phyloP scores from a whole-genome alignment of 225 moss, liverwort and hornwort genomes.

The Pleurozium schreberi region DNA sequence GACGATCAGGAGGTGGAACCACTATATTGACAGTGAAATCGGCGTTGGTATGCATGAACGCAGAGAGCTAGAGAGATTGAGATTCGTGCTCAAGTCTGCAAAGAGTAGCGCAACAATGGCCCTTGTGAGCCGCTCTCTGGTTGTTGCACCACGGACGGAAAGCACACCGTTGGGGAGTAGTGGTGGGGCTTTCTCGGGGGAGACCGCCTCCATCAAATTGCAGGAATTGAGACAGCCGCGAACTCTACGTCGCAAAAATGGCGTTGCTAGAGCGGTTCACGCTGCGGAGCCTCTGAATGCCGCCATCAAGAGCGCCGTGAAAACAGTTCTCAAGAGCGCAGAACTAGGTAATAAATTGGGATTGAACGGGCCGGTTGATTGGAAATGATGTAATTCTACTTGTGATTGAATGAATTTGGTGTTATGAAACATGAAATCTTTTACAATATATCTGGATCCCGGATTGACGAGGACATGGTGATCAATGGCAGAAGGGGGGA shows the following conservation, averaged over 20 bases:
- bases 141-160: neutral
- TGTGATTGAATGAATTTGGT: neutral
- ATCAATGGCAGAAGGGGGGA: neutral
- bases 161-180: neutral
- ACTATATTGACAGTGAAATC: neutral
- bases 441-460: neutral
- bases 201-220: neutral
- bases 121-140: neutral
- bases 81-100: neutral
- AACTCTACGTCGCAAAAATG: neutral
- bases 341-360: neutral
- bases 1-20: neutral
- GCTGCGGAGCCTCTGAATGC: constrained; percentile 14
- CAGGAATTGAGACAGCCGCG: neutral
- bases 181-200: neutral
- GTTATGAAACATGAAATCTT: neutral
- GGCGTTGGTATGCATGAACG: neutral
- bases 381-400: neutral
- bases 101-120: neutral
- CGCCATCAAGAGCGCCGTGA: neutral
- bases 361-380: neutral
- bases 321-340: neutral
- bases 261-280: constrained; percentile 6
- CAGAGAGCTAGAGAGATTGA: neutral
- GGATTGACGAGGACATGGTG: neutral